A percentile compares a stretch with the other conserved stretches of the same genome.
Conservation (phyloP, 805 yeast genomes). For the Scheffersomyces coipomensis region DNA sequence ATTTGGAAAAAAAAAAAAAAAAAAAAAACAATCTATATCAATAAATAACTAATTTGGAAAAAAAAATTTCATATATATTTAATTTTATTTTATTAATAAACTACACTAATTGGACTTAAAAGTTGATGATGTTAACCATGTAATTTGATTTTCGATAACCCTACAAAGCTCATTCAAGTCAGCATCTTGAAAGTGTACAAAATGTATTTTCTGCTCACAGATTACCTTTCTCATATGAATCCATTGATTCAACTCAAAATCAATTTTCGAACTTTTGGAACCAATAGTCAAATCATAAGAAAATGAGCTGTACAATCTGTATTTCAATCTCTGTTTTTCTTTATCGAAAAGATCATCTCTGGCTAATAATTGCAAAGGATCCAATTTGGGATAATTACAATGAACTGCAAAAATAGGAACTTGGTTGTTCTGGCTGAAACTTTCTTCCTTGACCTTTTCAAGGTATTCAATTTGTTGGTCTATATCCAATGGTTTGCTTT, state of each 20-base stretch:
- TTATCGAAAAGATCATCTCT: slow-evolving; percentile 24
- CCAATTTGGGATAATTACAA: slow-evolving; percentile 36
- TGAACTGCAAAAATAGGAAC: slow-evolving; percentile 28
- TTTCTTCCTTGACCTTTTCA: slow-evolving; percentile 13
- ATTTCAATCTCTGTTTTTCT: slow-evolving; percentile 20
- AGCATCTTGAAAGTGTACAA: slow-evolving; percentile 20
- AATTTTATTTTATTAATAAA: too few species aligned
- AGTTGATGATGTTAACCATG: slow-evolving; percentile 14
- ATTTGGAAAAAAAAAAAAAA: too few species aligned
- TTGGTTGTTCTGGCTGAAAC: slow-evolving; percentile 15
- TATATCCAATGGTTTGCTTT: slow-evolving; percentile 11
- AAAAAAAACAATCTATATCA: too few species aligned
- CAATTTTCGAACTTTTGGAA: slow-evolving; percentile 10
- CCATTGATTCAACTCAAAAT: slow-evolving; percentile 35
- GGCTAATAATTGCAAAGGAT: slow-evolving; percentile 23
- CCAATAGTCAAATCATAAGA: slow-evolving; percentile 12
- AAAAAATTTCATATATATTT: too few species aligned
- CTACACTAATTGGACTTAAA: too few species aligned
- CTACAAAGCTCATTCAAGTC: slow-evolving; percentile 23
- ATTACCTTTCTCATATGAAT: slow-evolving; percentile 20
- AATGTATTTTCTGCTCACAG: slow-evolving; percentile 22
- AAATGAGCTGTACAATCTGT: slow-evolving; percentile 25
- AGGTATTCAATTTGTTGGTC: slow-evolving; percentile 23
- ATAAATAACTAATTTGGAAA: too few species aligned
- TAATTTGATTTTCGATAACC: slow-evolving; percentile 25